Percentiles rank a stretch among this genome's conserved stretches.
Conservation (phyloP, 2,329 filamentous ascomycete species). For the Botrytis elliptica region DNA sequence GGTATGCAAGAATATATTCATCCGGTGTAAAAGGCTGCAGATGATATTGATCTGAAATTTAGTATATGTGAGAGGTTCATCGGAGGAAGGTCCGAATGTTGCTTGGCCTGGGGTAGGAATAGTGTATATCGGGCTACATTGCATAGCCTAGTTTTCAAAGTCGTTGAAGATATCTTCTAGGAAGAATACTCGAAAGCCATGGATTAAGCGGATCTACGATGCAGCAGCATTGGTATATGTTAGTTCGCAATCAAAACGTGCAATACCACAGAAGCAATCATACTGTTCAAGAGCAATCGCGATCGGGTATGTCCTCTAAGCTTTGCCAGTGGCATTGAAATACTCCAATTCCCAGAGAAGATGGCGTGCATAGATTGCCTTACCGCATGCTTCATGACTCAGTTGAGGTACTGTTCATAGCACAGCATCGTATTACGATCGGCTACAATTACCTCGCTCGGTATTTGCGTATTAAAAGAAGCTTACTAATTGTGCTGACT, state of each 20-base stretch:
- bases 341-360: not conserved
- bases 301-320: not conserved
- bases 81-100: not conserved
- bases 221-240: not conserved
- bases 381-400: not conserved
- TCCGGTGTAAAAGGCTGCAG: not conserved
- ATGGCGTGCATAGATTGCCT: not conserved
- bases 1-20: not conserved
- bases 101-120: not conserved
- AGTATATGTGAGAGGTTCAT: not conserved
- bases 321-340: not conserved
- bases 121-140: not conserved
- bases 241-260: not conserved
- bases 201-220: not conserved
- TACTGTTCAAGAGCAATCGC: not conserved
- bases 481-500: not conserved
- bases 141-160: not conserved
- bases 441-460: not conserved
- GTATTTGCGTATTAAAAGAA: not conserved
- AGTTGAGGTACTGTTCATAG: not conserved
- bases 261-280: not conserved
- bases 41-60: not conserved
- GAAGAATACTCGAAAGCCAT: not conserved
- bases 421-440: not conserved
- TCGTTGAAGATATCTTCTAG: not conserved